These are phyloP conservation scores for Kodamaea jinghongensis DNA, from an alignment of 805 yeast genomes.

Conservation along the genomic window DNA sequence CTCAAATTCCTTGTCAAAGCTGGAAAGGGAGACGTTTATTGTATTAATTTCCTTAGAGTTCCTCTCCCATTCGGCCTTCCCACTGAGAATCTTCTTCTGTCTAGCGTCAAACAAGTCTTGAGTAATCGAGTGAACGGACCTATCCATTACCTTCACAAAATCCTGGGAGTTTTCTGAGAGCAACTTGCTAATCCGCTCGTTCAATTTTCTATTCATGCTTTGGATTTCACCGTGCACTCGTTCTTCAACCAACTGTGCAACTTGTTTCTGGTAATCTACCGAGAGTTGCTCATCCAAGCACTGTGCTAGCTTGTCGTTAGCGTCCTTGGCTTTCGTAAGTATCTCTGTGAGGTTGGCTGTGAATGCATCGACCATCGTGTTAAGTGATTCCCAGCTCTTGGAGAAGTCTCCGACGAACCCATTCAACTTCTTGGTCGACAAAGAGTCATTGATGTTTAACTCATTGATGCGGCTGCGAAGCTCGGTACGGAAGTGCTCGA, in stretches of 20 bases:
- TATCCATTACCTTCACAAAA: constrained; percentile 1
- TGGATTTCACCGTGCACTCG: constrained; percentile 4
- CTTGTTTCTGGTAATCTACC: not conserved
- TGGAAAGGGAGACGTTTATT: constrained; percentile 1
- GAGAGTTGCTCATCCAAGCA: constrained; percentile 5
- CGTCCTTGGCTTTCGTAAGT: constrained; percentile 4
- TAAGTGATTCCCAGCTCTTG: not conserved
- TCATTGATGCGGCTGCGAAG: constrained; percentile 8
- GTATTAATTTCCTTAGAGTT: constrained; percentile 1
- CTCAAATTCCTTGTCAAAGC: not conserved
- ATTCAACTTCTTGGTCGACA: constrained; percentile 8
- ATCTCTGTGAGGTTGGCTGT: constrained; percentile 6
- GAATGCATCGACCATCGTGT: constrained; percentile 2
- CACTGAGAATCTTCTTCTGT: constrained; percentile 3
- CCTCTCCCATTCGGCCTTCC: constrained; percentile 4
- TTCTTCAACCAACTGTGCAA: constrained; percentile 3
- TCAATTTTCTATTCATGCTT: constrained; percentile 3
- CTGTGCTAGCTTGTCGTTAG: constrained; percentile 9
- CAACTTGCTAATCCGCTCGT: constrained; percentile 1
- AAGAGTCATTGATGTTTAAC: constrained; percentile 10
- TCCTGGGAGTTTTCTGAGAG: constrained; percentile 1
- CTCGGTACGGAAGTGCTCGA: constrained; percentile 7
- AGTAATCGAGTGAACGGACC: constrained; percentile 6
- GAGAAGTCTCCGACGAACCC: constrained; percentile 8
- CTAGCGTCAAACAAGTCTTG: constrained; percentile 3